phyloP scores from a whole-genome alignment of 148 eudicot genomes.

The Pouteria glomerata region DNA sequence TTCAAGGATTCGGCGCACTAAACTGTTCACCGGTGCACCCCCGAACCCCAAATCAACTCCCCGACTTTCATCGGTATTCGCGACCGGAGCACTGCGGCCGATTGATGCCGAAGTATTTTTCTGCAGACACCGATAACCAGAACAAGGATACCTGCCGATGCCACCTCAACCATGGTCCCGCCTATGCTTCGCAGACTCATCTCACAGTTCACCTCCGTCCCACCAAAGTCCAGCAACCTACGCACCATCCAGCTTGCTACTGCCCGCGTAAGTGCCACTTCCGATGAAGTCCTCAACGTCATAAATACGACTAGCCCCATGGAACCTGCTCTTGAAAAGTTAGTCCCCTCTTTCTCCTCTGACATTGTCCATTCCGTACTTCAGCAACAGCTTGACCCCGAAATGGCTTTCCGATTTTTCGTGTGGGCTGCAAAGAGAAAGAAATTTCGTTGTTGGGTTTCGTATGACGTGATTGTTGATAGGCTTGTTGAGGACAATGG shows the following conservation, averaged over 20 bases:
- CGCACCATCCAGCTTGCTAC: constrained; percentile 1
- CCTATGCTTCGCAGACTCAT: constrained; percentile 15
- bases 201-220: neutral
- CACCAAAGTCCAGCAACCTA: neutral
- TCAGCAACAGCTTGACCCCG: constrained; percentile 21
- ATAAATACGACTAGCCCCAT: constrained; percentile 29
- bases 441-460: constrained; percentile 26
- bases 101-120: too few relatives aligned
- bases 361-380: constrained; percentile 34
- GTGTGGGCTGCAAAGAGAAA: constrained; percentile 49
- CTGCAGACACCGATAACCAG: neutral
- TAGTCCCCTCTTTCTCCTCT: constrained; percentile 24
- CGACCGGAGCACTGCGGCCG: too few relatives aligned
- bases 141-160: neutral
- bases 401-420: constrained; percentile 58
- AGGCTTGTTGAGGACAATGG: constrained; percentile 29
- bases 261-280: constrained; percentile 14
- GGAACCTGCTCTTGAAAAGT: constrained; percentile 41
- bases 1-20: too few relatives aligned
- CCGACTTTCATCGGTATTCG: too few relatives aligned
- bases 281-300: constrained; percentile 26
- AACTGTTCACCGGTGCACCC: too few relatives aligned
- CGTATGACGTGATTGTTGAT: constrained; percentile 32
- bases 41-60: too few relatives aligned
- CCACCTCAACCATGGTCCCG: constrained; percentile 16